These are phyloP conservation scores for Xylaria sp. DNA, from an alignment of 2,329 filamentous ascomycete genomes.

Conservation along the genomic window DNA sequence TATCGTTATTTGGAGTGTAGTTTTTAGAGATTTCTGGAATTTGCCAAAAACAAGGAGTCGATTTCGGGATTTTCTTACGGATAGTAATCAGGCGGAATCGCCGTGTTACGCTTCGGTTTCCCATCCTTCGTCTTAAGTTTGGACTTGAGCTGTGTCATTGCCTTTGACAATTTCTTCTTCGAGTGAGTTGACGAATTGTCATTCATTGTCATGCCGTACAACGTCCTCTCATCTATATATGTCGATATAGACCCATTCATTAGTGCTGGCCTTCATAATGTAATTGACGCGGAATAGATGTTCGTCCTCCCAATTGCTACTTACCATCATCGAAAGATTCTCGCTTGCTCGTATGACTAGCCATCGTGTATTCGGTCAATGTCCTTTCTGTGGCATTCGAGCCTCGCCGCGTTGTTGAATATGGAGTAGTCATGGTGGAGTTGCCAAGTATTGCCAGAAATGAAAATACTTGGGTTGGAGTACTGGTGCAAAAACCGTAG, in stretches of 20 bases:
- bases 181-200: conserved; percentile 21
- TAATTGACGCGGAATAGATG: background rate
- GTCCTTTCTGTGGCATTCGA: conserved; percentile 42
- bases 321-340: conserved; percentile 33
- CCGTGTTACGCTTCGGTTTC: conserved; percentile 30
- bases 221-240: conserved; percentile 31
- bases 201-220: conserved; percentile 21
- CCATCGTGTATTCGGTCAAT: conserved; percentile 33
- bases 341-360: conserved; percentile 1
- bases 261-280: background rate
- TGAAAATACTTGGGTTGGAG: background rate
- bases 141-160: conserved; percentile 39
- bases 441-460: conserved; percentile 1
- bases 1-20: too few relatives aligned
- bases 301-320: conserved; percentile 5
- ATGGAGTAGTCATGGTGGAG: conserved; percentile 25
- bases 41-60: too few relatives aligned
- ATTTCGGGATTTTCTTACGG: background rate
- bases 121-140: conserved; percentile 37
- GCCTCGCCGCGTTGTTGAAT: conserved; percentile 27
- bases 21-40: too few relatives aligned
- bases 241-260: conserved; percentile 7
- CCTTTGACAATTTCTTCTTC: conserved; percentile 30
- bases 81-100: conserved; percentile 25
- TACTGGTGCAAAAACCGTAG: background rate